Evolutionary conservation across 2,329 filamentous ascomycete species (phyloP).

Genomic region (Magnaporthiopsis incrustans): DNA sequence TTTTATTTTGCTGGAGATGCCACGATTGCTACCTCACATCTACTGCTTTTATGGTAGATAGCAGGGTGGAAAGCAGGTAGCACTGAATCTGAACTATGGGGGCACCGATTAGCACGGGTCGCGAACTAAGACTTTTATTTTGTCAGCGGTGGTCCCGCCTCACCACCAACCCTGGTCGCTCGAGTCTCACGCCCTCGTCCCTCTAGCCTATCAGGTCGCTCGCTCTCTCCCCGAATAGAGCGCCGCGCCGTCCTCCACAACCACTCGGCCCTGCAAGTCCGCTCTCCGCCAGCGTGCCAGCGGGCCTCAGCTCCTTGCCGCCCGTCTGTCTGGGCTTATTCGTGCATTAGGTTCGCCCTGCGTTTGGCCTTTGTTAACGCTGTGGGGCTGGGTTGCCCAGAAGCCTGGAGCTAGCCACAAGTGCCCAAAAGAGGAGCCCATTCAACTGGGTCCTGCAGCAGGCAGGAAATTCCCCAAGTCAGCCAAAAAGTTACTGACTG

Average conservation of each 20-base stretch:
- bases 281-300: background rate
- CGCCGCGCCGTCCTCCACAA: background rate
- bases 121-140: no score
- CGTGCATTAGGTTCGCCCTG: background rate
- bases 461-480: background rate
- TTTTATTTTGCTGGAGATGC: no score
- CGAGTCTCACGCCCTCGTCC: background rate
- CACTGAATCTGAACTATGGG: no score
- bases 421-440: background rate
- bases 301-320: background rate
- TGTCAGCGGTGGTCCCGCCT: no score
- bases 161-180: background rate
- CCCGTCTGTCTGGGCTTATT: background rate
- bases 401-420: background rate
- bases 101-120: no score
- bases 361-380: background rate
- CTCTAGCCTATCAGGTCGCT: background rate
- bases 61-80: no score
- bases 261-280: background rate
- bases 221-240: background rate
- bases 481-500: background rate
- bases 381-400: background rate
- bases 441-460: background rate
- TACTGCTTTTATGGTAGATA: no score
- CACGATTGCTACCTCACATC: no score